Evolutionary conservation across 805 yeast genomes (phyloP).

Genomic region (Candida chauliodis): DNA sequence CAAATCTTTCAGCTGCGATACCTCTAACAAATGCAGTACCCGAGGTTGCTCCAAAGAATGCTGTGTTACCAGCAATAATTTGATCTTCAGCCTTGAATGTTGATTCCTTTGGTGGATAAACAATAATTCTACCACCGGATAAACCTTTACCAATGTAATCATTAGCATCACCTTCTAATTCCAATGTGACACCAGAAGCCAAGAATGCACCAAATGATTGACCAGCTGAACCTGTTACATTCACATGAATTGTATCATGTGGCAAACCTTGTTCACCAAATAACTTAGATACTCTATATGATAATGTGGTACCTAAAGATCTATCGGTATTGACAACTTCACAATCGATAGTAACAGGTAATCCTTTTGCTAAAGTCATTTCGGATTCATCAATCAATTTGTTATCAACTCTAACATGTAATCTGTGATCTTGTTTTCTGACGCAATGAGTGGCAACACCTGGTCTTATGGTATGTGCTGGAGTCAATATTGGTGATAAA

Average conservation of each 20-base stretch:
- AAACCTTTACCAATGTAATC: conserved; percentile 98
- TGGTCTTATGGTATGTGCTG: conserved; percentile 94
- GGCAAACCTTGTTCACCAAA: conserved; percentile 95
- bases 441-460: conserved; percentile 93
- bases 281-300: conserved; percentile 88
- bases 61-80: conserved; percentile 94
- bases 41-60: conserved; percentile 95
- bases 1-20: conserved; percentile 97
- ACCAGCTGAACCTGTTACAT: conserved; percentile 91
- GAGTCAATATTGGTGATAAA: conserved; percentile 89
- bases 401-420: conserved; percentile 92
- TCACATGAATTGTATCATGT: conserved; percentile 92
- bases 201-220: conserved; percentile 98
- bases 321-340: conserved; percentile 95
- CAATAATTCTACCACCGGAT: conserved; percentile 90
- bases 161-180: conserved; percentile 95
- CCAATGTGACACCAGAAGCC: conserved; percentile 93
- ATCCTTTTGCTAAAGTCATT: conserved; percentile 90
- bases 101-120: conserved; percentile 85
- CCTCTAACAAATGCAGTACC: conserved; percentile 94
- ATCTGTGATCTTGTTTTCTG: conserved; percentile 88
- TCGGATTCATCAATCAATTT: conserved; percentile 95
- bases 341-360: conserved; percentile 91
- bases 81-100: conserved; percentile 92
- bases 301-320: conserved; percentile 90